Evolutionary conservation across 2,329 filamentous ascomycete species (phyloP).

Genomic region (Colletotrichum acutatum): DNA sequence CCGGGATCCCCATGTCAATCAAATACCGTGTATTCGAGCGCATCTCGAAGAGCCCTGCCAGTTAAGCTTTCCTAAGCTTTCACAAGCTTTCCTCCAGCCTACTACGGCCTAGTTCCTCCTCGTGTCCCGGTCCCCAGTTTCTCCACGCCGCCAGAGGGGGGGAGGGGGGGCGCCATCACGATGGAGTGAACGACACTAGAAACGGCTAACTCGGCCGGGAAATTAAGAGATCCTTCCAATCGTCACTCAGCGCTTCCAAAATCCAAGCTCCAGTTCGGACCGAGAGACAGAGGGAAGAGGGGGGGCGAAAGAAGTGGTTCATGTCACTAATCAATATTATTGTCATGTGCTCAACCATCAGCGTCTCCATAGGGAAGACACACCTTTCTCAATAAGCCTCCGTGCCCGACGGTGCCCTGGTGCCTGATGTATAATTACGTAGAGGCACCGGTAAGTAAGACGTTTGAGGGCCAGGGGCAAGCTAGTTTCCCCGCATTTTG

Average conservation of each 20-base stretch:
- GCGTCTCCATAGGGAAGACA: conserved; percentile 2
- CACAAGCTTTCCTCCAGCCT: conserved; percentile 9
- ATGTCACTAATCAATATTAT: neutral
- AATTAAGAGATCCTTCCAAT: conserved; percentile 27
- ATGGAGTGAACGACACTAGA: neutral
- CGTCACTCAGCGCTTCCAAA: neutral
- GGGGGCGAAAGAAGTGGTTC: neutral
- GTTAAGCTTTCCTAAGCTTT: neutral
- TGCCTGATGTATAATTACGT: conserved; percentile 4
- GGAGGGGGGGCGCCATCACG: neutral
- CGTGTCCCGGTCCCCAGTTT: neutral
- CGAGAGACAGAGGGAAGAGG: neutral
- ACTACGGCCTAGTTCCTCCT: neutral
- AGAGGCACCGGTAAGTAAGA: neutral
- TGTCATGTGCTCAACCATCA: conserved; percentile 9
- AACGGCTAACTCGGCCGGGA: conserved; percentile 11
- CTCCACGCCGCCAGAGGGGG: neutral
- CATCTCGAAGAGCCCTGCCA: neutral
- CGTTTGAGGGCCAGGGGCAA: neutral
- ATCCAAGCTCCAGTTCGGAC: neutral
- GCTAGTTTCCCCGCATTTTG: conserved; percentile 9
- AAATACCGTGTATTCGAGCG: neutral
- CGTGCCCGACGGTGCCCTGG: neutral
- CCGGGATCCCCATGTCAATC: conserved; percentile 18
- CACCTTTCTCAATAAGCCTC: neutral